Conservation (phyloP, 306 rosid species). For the Mimosa bimucronata region DNA sequence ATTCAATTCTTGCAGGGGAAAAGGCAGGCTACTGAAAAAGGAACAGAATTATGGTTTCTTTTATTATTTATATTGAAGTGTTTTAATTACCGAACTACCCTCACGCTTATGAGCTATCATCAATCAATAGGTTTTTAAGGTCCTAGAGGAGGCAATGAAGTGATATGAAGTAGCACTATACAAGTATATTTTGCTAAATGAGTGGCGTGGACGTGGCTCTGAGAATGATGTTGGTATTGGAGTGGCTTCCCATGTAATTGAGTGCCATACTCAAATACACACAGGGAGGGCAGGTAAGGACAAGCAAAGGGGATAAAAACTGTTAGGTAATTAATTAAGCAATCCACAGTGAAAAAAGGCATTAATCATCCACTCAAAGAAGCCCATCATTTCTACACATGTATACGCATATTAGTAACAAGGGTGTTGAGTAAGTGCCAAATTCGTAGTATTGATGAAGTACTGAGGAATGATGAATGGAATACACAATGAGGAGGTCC, state of each 20-base stretch:
- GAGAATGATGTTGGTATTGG: constrained; percentile 39
- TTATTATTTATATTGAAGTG: not conserved
- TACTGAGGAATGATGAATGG: constrained; percentile 4
- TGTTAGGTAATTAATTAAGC: constrained; percentile 24
- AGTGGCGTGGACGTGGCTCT: constrained; percentile 29
- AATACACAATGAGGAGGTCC: constrained; percentile 13
- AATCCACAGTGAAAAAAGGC: constrained; percentile 26
- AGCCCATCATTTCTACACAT: not conserved
- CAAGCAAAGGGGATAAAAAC: constrained; percentile 11
- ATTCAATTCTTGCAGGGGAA: constrained; percentile 53
- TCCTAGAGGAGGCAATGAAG: not conserved
- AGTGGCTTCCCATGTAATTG: constrained; percentile 34
- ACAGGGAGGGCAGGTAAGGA: constrained; percentile 5
- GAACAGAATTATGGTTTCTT: constrained; percentile 59
- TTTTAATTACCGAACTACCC: constrained; percentile 38
- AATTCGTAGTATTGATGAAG: not conserved
- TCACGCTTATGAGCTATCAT: not conserved
- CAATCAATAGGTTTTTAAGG: not conserved
- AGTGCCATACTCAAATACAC: constrained; percentile 38
- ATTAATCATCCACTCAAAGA: constrained; percentile 28
- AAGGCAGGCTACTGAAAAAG: constrained; percentile 44
- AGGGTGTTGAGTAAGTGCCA: not conserved
- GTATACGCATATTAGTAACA: not conserved
- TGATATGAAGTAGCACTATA: not conserved
- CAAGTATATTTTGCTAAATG: not conserved